Conservation (phyloP, 805 yeast species). For the Komagataella ulmi region DNA sequence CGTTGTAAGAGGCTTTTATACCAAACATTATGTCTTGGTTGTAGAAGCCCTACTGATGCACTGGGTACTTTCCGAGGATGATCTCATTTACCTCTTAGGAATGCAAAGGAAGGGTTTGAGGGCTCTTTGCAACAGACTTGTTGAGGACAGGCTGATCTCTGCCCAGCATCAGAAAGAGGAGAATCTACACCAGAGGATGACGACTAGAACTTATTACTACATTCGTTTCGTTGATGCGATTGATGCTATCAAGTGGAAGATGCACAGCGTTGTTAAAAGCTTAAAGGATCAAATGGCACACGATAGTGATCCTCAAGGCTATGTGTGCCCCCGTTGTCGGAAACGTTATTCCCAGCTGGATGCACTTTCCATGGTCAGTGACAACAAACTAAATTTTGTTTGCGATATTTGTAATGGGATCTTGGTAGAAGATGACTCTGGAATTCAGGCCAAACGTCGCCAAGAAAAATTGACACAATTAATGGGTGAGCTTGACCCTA, state of each 20-base stretch:
- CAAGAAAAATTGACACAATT: constrained; percentile 72
- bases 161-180: constrained; percentile 64
- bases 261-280: constrained; percentile 69
- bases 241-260: constrained; percentile 93
- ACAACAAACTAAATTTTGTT: constrained; percentile 65
- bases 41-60: constrained; percentile 82
- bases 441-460: constrained; percentile 65
- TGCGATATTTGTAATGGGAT: constrained; percentile 76
- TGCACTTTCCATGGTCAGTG: constrained; percentile 70
- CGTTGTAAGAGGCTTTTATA: constrained; percentile 80
- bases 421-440: constrained; percentile 78
- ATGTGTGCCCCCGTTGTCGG: constrained; percentile 76
- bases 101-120: constrained; percentile 81
- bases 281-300: constrained; percentile 75
- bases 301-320: constrained; percentile 87
- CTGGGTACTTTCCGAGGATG: constrained; percentile 87
- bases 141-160: constrained; percentile 72
- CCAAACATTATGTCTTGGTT: constrained; percentile 68
- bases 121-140: constrained; percentile 62
- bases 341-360: constrained; percentile 76
- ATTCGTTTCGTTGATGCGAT: constrained; percentile 88
- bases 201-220: constrained; percentile 69
- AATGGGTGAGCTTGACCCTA: constrained; percentile 84
- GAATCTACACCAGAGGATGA: constrained; percentile 49
- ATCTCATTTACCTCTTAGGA: constrained; percentile 66